These are phyloP conservation scores for Phytopythium kandeliae DNA, from an alignment of 352 stramenopile genomes.

Conservation along the genomic window DNA sequence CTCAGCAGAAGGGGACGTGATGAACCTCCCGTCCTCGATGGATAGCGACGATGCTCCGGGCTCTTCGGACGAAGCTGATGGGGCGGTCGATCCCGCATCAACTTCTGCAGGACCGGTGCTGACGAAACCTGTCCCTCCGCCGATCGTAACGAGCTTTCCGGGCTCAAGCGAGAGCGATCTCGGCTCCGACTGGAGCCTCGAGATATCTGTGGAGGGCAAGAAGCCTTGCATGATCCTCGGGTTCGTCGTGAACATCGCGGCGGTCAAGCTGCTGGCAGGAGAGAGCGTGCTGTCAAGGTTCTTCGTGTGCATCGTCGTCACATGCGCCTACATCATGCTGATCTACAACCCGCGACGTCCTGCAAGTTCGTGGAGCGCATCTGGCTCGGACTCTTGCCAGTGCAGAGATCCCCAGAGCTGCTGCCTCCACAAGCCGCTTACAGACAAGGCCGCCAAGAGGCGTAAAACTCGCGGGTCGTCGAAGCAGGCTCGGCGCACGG, in stretches of 20 bases:
- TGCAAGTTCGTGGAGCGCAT: constrained; percentile 4
- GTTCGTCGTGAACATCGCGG: constrained; percentile 75
- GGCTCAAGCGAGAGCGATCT: constrained; percentile 13
- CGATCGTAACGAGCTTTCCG: constrained; percentile 33
- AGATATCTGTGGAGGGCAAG: constrained; percentile 51
- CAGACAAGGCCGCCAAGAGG: neutral
- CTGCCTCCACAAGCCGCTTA: constrained; percentile 38
- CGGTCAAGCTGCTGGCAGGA: constrained; percentile 52
- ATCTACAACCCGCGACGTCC: constrained; percentile 43
- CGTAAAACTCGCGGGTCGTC: neutral
- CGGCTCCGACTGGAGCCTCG: constrained; percentile 39
- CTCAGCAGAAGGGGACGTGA: constrained; percentile 7
- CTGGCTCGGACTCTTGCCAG: constrained; percentile 7
- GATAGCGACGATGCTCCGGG: neutral
- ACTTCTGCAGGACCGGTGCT: neutral
- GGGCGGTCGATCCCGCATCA: neutral
- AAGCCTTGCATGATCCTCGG: constrained; percentile 73
- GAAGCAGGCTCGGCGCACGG: neutral
- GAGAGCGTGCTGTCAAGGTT: constrained; percentile 67
- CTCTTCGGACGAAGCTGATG: constrained; percentile 6
- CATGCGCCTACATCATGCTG: constrained; percentile 33
- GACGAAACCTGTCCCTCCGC: constrained; percentile 21
- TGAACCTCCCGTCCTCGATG: neutral
- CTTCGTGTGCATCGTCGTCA: constrained; percentile 48
- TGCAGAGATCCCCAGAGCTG: constrained; percentile 39